These are phyloP conservation scores for Zygnema circumcarinatum DNA, from an alignment of 139 green algal species.

Conservation along the genomic window DNA sequence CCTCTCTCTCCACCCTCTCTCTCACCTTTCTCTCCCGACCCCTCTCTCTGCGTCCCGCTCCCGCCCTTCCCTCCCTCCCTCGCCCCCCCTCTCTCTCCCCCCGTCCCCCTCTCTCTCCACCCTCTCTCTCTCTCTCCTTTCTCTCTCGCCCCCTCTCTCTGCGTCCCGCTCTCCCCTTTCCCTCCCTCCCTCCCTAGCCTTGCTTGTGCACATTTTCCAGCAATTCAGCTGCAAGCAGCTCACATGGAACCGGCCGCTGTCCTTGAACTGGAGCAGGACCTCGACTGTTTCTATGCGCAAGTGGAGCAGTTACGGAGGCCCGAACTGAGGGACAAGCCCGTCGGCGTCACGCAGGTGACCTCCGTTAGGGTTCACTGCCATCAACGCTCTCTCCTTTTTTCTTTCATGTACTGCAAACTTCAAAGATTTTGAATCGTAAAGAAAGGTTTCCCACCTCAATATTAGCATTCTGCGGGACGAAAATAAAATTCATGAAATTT, in stretches of 20 bases:
- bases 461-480: too few species aligned
- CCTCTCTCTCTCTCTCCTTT: constrained; percentile 7
- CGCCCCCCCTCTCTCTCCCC: too few species aligned
- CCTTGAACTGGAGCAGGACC: constrained; percentile 42
- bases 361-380: constrained; percentile 62
- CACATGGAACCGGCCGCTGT: neutral
- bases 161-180: too few species aligned
- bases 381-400: neutral
- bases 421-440: too few species aligned
- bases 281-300: constrained; percentile 64
- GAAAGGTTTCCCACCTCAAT: too few species aligned
- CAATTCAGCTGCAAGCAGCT: neutral
- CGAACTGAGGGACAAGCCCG: constrained; percentile 52
- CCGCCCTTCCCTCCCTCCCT: too few species aligned
- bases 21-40: too few species aligned
- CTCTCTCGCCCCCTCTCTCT: too few species aligned
- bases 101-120: neutral
- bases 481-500: too few species aligned
- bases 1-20: too few species aligned
- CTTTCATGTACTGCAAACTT: too few species aligned
- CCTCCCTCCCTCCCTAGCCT: constrained; percentile 2
- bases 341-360: constrained; percentile 76
- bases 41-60: too few species aligned
- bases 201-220: constrained; percentile 1
- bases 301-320: constrained; percentile 77